These are phyloP conservation scores for Persicaria tinctoria DNA, from an alignment of 148 eudicot genomes.

Conservation along the genomic window DNA sequence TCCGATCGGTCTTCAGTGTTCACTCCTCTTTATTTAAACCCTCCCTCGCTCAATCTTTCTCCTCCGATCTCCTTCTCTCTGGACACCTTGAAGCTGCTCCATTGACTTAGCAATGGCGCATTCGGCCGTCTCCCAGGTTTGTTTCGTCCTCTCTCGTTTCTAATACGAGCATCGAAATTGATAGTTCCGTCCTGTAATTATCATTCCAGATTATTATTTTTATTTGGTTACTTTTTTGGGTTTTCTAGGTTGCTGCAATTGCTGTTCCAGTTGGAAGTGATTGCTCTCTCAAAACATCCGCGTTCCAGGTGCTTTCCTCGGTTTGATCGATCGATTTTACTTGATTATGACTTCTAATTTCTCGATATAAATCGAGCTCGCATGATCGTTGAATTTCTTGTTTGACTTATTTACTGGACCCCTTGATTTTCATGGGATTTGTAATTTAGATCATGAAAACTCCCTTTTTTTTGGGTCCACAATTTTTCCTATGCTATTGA, in stretches of 20 bases:
- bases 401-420: neutral
- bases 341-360: neutral
- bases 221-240: constrained; percentile 4
- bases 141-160: neutral
- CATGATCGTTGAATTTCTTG: constrained; percentile 1
- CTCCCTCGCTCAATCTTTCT: neutral
- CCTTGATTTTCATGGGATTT: neutral
- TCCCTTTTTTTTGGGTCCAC: neutral
- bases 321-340: neutral
- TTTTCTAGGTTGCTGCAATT: constrained; percentile 33
- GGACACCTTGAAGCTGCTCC: neutral
- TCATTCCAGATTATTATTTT: neutral
- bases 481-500: constrained; percentile 2
- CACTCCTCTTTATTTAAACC: constrained; percentile 11
- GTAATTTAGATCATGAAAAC: constrained; percentile 3
- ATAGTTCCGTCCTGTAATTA: neutral
- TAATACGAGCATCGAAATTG: neutral
- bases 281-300: constrained; percentile 33
- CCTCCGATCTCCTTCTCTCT: neutral
- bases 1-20: neutral
- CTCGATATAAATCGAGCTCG: neutral
- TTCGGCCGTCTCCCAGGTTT: constrained; percentile 41
- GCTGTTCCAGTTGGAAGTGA: constrained; percentile 37
- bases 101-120: constrained; percentile 35
- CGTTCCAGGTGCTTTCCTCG: constrained; percentile 37